These are phyloP conservation scores for Amaranthus cruentus DNA, from an alignment of 148 eudicot species.

Conservation along the genomic window DNA sequence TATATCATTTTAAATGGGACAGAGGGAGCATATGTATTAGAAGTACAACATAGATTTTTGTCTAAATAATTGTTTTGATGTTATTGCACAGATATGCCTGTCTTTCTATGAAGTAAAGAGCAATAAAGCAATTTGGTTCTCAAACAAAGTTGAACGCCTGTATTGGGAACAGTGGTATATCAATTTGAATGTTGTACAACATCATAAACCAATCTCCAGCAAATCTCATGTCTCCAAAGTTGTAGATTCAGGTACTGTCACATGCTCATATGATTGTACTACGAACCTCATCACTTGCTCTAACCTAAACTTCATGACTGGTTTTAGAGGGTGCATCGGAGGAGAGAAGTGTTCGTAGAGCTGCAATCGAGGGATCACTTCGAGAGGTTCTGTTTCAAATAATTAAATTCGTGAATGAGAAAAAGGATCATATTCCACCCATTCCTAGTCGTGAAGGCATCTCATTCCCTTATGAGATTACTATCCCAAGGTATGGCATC, in stretches of 20 bases:
- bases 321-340: constrained; percentile 53
- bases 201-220: constrained; percentile 59
- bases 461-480: constrained; percentile 91
- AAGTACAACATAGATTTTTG: neutral
- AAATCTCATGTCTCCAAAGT: constrained; percentile 76
- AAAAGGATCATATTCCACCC: constrained; percentile 90
- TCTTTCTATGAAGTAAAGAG: constrained; percentile 88
- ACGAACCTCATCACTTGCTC: neutral
- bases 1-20: too few species aligned
- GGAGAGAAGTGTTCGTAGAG: constrained; percentile 65
- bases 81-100: constrained; percentile 62
- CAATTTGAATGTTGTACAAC: constrained; percentile 81
- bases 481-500: constrained; percentile 69
- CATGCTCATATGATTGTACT: neutral
- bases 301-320: constrained; percentile 11
- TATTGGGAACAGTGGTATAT: constrained; percentile 97
- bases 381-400: constrained; percentile 93
- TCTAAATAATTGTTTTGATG: neutral
- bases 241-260: constrained; percentile 64
- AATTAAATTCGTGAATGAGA: constrained; percentile 85
- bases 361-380: constrained; percentile 73
- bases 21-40: too few species aligned
- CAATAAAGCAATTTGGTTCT: constrained; percentile 87
- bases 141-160: constrained; percentile 75
- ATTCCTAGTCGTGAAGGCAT: constrained; percentile 76